Evolutionary conservation across 75 land plant species (phyloP), one percentile per base, ranked within the genome.

Genomic region (Pinus tabuliformis): DNA sequence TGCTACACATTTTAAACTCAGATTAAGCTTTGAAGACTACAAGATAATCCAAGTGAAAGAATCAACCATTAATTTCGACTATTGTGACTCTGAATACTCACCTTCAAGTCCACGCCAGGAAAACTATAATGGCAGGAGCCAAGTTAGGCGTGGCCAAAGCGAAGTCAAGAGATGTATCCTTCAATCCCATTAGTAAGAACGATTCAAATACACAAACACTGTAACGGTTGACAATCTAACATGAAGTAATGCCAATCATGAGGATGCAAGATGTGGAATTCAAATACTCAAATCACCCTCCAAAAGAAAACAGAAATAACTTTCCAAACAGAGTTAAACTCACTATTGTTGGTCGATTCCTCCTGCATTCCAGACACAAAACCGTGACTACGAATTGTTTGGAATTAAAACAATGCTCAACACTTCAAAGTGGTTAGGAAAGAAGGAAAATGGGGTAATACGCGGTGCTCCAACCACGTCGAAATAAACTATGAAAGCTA

Each of bases 141-240:
- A 90, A 82, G 78, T 90, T 90, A 2, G 91, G 89, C 91, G 87
- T 90, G 24, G 89, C 89, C 39, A 89, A 83, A 56, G 91, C 85
- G 39, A 90, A 82, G 64, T 87, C 81, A 30, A 89, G 89, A 26
- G 91, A 87, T 8, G 91, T 87, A n/a, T 76, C 75, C 61, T 76
- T 68, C 21, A 90, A 78, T 11, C 91, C 91, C 76, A 81, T 56
- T 5, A 90, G 42, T 73, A 78, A 73, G 16, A 90, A 54, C 7
- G 74, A 26, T 72, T 90, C 89, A 77, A 78, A 83, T 58, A 73
- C 57, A 20, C 87, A 82, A 26, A 80, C 86, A 75, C 91, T 89
- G 76, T 15, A n/a, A 83, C 11, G 16, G 6, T 57, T 56, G 8
- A 28, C 4, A 79, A 70, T 39, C 26, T 14, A 24, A 52, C 52